Percentiles rank a stretch among this genome's conserved stretches.
phyloP scores from a whole-genome alignment of 208 protist species.

The Trypanosoma scelopori region DNA sequence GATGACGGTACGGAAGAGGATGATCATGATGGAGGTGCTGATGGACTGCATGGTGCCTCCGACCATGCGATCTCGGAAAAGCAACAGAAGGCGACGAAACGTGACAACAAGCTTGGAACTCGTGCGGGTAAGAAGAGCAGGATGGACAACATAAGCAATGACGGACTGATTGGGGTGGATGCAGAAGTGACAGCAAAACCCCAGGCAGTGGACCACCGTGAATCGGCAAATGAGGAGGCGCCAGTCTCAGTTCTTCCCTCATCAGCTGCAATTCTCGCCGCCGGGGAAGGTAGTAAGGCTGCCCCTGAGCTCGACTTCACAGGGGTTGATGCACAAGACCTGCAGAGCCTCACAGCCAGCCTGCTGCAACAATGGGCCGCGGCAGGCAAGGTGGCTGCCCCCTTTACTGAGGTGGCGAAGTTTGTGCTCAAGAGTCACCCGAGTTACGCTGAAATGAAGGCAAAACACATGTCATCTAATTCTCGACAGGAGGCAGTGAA shows the following conservation, averaged over 20 bases:
- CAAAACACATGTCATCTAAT: conserved; percentile 47
- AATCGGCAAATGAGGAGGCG: background rate
- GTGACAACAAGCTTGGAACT: conserved; percentile 1
- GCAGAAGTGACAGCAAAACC: background rate
- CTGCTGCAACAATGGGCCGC: conserved; percentile 30
- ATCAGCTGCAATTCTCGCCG: background rate
- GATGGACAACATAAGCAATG: background rate
- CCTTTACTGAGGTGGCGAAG: conserved; percentile 64
- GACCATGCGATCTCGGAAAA: background rate
- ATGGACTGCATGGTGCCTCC: background rate
- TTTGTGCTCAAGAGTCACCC: conserved; percentile 68
- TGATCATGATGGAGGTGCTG: background rate
- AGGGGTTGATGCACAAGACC: conserved; percentile 6
- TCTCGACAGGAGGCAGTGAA: conserved; percentile 51
- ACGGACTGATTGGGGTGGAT: background rate
- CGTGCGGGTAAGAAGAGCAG: conserved; percentile 10
- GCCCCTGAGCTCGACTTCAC: conserved; percentile 5
- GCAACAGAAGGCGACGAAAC: conserved; percentile 2
- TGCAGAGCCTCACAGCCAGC: conserved; percentile 20
- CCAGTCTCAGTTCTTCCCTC: background rate
- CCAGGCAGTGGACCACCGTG: background rate
- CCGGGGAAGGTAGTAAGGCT: background rate
- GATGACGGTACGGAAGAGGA: conserved; percentile 16
- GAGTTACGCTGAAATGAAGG: conserved; percentile 52
- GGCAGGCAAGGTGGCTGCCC: conserved; percentile 24